Evolutionary conservation across 768 basidiomycete species (phyloP), one percentile per base, ranked within the genome.

Genomic region (Serendipita sp.): DNA sequence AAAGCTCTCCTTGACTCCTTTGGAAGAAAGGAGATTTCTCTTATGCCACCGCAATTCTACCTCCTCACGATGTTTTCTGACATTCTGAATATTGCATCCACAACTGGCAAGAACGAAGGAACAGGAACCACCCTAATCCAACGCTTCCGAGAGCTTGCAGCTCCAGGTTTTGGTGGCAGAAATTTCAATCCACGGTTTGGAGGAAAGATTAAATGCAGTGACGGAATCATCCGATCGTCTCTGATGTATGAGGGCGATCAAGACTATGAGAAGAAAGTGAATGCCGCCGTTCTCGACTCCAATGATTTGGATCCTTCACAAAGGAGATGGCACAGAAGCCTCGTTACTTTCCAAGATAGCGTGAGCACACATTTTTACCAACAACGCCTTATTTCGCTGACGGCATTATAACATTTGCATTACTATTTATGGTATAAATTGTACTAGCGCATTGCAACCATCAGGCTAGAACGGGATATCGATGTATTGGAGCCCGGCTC

Each of bases 31-130:
- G 23, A 65, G 65, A 82, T 88, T 65, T 76, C 76, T 2, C 76
- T 88, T 51, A 83, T 87, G 83, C 86, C 86, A 16, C 87, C 87
- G 11, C 87, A 89, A 70, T 85, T 79, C 70, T 89, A 89, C 71
- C 78, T 89, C 63, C 72, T 88, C 32, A 75, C 77, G 8, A 87
- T 85, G 2, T 76, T 89, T 44, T 76, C 82, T 3, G 76, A 76
- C 36, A 75, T 87, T 38, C 74, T 88, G 28, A 65, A 71, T 2
- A 18, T 52, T 7, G 18, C 18, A 10, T 18, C 48, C 7, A 10
- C 10, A 18, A 10, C 16, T n/a, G 80, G 79, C 46, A 65, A 71
- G 4, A 44, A 68, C 0, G 76, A 75, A 15, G 16, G 8, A 10
- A 60, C 5, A 4, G 8, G 10, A 3, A n/a, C 16, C 11, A 11